phyloP scores from a whole-genome alignment of 1,139 yeast species.

The Kluyveromyces sp. region DNA sequence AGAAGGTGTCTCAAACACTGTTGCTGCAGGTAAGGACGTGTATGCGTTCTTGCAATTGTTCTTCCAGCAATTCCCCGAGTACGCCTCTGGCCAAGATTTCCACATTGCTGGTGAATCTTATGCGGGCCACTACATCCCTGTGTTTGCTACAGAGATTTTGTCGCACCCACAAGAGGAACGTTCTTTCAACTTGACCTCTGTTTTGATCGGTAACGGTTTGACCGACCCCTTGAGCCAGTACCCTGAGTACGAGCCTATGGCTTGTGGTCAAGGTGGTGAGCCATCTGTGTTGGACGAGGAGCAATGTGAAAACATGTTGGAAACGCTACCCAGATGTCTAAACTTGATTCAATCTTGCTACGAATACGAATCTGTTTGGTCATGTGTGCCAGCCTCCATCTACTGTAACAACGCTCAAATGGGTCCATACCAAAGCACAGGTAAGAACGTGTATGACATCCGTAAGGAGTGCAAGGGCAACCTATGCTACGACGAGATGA shows the following conservation, averaged over 20 bases:
- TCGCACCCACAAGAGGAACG: conserved; percentile 61
- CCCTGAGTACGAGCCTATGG: conserved; percentile 91
- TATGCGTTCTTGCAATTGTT: conserved; percentile 86
- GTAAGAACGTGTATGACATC: conserved; percentile 89
- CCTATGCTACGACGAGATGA: conserved; percentile 71
- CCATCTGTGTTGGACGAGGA: conserved; percentile 64
- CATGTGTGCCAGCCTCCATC: conserved; percentile 89
- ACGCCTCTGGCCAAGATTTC: conserved; percentile 51
- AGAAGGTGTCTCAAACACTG: conserved; percentile 57
- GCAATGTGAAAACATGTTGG: conserved; percentile 71
- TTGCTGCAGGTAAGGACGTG: conserved; percentile 89
- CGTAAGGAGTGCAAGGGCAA: conserved; percentile 79
- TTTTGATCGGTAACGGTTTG: conserved; percentile 91
- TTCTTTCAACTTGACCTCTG: conserved; percentile 76
- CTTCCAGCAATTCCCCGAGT: conserved; percentile 87
- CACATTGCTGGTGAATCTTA: conserved; percentile 99
- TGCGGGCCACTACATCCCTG: conserved; percentile 97
- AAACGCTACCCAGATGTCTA: conserved; percentile 72
- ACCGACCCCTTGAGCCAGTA: conserved; percentile 90
- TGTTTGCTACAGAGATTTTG: conserved; percentile 80
- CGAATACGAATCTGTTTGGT: conserved; percentile 66
- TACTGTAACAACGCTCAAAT: conserved; percentile 85
- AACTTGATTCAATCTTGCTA: conserved; percentile 77
- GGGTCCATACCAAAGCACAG: conserved; percentile 85
- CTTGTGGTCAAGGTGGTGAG: conserved; percentile 91